These are phyloP conservation scores for Rhazya stricta DNA, from an alignment of 257 asterid genomes.

Conservation along the genomic window DNA sequence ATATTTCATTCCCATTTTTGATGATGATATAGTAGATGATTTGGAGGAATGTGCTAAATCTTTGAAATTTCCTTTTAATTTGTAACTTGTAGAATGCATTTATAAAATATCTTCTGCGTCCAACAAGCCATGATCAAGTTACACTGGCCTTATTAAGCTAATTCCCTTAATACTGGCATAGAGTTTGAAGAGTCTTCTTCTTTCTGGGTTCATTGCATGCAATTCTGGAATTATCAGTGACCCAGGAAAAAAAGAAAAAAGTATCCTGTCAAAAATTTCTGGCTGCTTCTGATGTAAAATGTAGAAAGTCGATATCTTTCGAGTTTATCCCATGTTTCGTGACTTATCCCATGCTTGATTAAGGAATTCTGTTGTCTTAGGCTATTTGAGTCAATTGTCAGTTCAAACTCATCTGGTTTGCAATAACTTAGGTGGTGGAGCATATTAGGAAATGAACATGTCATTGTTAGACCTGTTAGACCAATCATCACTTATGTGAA, in stretches of 20 bases:
- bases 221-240: no score
- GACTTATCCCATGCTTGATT: not conserved
- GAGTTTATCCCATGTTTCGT: not conserved
- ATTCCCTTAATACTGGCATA: not conserved
- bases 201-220: not conserved
- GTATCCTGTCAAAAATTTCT: not conserved
- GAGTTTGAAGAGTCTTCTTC: not conserved
- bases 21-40: not conserved
- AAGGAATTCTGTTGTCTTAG: not conserved
- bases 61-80: not conserved
- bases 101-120: not conserved
- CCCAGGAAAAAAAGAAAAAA: no score
- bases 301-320: not conserved
- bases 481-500: no score
- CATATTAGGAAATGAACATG: not conserved
- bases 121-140: not conserved
- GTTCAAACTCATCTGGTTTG: not conserved
- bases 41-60: not conserved
- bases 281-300: not conserved
- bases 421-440: not conserved
- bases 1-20: not conserved
- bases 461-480: no score
- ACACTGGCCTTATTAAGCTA: not conserved
- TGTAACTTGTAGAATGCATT: constrained; percentile 1
- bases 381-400: not conserved